Base-by-base conservation (phyloP, 768 basidiomycete species). In the Galerina sulciceps region DNA sequence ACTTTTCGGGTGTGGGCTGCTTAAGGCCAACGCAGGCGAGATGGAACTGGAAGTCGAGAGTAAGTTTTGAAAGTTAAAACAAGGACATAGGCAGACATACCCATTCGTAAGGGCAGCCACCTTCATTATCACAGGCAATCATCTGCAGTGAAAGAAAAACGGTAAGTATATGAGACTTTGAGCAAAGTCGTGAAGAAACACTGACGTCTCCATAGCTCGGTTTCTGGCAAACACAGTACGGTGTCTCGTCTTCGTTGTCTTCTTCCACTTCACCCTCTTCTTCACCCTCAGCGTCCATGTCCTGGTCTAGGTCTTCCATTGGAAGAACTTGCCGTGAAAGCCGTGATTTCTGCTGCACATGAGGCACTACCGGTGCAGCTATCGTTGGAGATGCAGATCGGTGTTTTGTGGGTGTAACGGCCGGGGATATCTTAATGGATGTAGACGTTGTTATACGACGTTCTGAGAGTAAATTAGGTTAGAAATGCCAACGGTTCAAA, bases 61-160 rank as follows among this genome's bases (percentile, higher is more conserved):
- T 23, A 36, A 17, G 31, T 14, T 48, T 11, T 15, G 37, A 43
- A 50, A 9, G 22, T 9, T 8, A 18, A 6, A 56, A 31, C 26
- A 22, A 11, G 42, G 6, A n/a, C 14, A 10, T 44, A 22, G 53
- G 42, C 10, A 44, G 5, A 62, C 82, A 59, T 57, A 87, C 87
- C 87, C 88, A 90, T 85, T 90, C 85, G 67, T 82, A 85, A 3
- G 80, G 81, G 73, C 88, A 90, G 15, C 76, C 74, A n/a, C 74
- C 75, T 61, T 85, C 81, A 64, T 87, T 85, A 67, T 90, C 88
- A 65, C 88, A 90, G 4, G 84, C 87, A 66, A 90, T 87, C 88
- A 90, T 90, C 84, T 83, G 53, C 20, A 18, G 23, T 18, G 35
- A 45, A 55, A 31, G 15, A 14, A 18, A 60, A 14, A 41, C 44